Evolutionary conservation across 345 rosid genomes (phyloP).

Genomic region (Citrus medica): DNA sequence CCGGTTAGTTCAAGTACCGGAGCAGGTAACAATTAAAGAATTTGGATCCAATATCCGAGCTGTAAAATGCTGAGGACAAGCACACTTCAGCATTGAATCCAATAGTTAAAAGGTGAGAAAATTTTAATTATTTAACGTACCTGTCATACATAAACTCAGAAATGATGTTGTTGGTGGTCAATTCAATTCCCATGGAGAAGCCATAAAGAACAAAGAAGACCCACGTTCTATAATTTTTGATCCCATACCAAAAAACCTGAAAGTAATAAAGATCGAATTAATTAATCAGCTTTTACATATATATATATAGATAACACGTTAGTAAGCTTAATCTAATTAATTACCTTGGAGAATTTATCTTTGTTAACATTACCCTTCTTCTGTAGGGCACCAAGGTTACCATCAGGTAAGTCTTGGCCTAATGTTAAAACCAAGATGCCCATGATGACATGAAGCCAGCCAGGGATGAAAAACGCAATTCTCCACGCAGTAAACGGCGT

Average conservation of each 20-base stretch:
- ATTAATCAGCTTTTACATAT: background rate
- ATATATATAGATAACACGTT: too few relatives aligned
- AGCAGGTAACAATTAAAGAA: background rate
- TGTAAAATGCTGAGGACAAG: too few relatives aligned
- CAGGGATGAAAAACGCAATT: conserved; percentile 82
- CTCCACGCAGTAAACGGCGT: conserved; percentile 91
- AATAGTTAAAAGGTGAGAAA: background rate
- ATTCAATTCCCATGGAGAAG: conserved; percentile 85
- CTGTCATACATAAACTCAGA: conserved; percentile 81
- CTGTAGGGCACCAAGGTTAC: conserved; percentile 64
- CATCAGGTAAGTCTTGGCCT: conserved; percentile 94
- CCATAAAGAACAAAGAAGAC: conserved; percentile 82
- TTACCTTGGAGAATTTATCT: conserved; percentile 74
- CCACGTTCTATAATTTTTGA: conserved; percentile 88
- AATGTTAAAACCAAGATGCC: conserved; percentile 67
- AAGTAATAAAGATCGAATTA: background rate
- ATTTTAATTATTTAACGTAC: conserved; percentile 2
- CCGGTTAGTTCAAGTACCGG: background rate
- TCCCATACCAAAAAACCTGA: conserved; percentile 73
- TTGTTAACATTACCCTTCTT: conserved; percentile 71
- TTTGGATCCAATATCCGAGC: too few relatives aligned
- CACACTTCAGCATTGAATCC: background rate
- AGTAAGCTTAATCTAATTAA: conserved; percentile 8
- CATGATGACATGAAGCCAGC: conserved; percentile 61
- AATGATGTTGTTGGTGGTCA: conserved; percentile 67